These are phyloP conservation scores for Maudiozyma barnettii DNA, from an alignment of 805 yeast genomes.

Conservation along the genomic window DNA sequence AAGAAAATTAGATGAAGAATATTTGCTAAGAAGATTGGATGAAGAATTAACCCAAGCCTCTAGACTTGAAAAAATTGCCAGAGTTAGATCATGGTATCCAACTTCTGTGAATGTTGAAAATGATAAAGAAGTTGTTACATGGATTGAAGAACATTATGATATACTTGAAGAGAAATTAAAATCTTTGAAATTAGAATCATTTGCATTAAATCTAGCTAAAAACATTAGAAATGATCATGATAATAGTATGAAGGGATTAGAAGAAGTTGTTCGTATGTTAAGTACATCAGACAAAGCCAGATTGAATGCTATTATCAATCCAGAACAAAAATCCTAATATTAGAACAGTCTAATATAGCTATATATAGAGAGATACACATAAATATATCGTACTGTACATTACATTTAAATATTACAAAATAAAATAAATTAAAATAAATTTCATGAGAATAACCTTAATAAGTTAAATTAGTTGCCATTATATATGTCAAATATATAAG, in stretches of 20 bases:
- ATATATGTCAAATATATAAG: too few species aligned
- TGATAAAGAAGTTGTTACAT: conserved; percentile 70
- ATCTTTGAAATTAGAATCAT: conserved; percentile 55
- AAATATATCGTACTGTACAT: background rate
- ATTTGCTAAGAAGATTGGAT: conserved; percentile 64
- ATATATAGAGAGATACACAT: too few species aligned
- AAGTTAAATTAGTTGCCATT: too few species aligned
- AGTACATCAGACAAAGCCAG: conserved; percentile 46
- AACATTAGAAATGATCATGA: conserved; percentile 47
- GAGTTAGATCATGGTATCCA: conserved; percentile 83
- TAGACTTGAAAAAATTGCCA: conserved; percentile 74
- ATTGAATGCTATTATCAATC: conserved; percentile 25
- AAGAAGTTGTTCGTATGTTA: conserved; percentile 44
- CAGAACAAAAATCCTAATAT: conserved; percentile 19
- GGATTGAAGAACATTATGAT: conserved; percentile 75
- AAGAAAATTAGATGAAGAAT: conserved; percentile 90
- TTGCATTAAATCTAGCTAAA: conserved; percentile 54
- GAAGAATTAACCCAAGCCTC: conserved; percentile 50
- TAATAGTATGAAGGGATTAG: conserved; percentile 44
- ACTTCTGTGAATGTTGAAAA: conserved; percentile 54
- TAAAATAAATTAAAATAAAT: too few species aligned
- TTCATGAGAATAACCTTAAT: too few species aligned
- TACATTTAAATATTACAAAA: background rate
- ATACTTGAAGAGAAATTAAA: conserved; percentile 51
- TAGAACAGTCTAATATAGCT: background rate